These are phyloP conservation scores for Lippia alba DNA, from an alignment of 305 asterid species.

Conservation along the genomic window DNA sequence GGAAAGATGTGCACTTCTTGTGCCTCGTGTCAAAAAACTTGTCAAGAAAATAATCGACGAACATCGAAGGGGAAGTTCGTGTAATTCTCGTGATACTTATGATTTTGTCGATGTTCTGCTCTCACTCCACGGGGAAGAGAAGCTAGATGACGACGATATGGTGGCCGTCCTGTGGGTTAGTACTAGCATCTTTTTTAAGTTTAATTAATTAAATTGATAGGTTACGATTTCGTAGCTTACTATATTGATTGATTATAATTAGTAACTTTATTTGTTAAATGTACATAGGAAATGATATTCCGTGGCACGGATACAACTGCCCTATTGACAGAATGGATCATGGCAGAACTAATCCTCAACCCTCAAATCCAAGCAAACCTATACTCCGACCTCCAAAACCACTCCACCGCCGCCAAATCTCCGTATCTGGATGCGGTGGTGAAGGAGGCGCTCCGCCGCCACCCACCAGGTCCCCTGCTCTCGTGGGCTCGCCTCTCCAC, in stretches of 20 bases:
- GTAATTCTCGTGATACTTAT: constrained; percentile 31
- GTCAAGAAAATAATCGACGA: constrained; percentile 52
- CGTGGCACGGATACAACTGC: constrained; percentile 73
- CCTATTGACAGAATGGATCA: constrained; percentile 64
- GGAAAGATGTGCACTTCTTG: constrained; percentile 51
- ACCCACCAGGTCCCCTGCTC: constrained; percentile 70
- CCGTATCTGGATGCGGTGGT: constrained; percentile 62
- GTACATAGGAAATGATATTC: constrained; percentile 63
- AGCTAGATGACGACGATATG: constrained; percentile 62
- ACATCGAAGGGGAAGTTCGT: constrained; percentile 32
- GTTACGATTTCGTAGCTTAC: neutral
- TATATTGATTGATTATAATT: neutral
- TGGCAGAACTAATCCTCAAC: constrained; percentile 57
- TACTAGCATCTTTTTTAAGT: neutral
- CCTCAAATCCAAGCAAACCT: constrained; percentile 50
- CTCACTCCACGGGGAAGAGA: constrained; percentile 60
- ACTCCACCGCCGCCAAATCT: constrained; percentile 36
- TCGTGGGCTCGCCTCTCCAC: constrained; percentile 73
- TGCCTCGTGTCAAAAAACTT: constrained; percentile 49
- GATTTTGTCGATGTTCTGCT: constrained; percentile 65
- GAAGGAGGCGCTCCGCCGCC: constrained; percentile 61
- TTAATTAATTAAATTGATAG: neutral
- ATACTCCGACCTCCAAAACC: constrained; percentile 35
- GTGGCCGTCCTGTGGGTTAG: constrained; percentile 74
- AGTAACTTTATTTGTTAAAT: too few species aligned